Conservation (phyloP, 1,139 yeast species). For the Blastobotrys malaysiensis region DNA sequence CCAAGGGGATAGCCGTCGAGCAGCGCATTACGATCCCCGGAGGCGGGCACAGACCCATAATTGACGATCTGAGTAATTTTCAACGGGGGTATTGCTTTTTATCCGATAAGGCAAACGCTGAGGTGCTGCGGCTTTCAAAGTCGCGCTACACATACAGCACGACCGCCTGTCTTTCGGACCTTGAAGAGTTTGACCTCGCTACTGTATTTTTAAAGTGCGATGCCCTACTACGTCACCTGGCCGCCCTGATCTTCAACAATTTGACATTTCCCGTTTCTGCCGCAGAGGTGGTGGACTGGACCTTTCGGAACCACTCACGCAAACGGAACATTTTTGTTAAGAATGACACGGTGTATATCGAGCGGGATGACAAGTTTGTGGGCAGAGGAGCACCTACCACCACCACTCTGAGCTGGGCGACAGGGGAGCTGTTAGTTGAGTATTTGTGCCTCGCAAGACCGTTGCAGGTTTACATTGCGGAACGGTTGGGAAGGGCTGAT, state of each 20-base stretch:
- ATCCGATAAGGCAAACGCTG: background rate
- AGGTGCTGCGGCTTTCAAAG: background rate
- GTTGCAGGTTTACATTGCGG: slow-evolving; percentile 1
- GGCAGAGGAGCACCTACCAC: background rate
- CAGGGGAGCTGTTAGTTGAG: slow-evolving; percentile 6
- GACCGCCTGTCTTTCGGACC: background rate
- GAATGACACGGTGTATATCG: background rate
- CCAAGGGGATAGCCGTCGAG: background rate
- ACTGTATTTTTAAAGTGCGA: slow-evolving; percentile 1
- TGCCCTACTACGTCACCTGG: background rate
- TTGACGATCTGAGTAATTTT: background rate
- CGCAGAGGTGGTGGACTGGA: slow-evolving; percentile 1
- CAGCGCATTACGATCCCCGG: background rate
- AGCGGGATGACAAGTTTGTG: background rate
- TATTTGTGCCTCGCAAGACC: slow-evolving; percentile 4
- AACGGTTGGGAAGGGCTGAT: slow-evolving; percentile 1
- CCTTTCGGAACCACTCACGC: background rate
- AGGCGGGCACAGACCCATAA: background rate
- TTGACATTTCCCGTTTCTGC: background rate
- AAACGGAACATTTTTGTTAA: background rate
- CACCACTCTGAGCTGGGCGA: slow-evolving; percentile 2
- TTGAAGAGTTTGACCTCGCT: background rate
- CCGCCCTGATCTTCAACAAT: slow-evolving; percentile 3
- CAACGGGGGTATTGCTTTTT: background rate
- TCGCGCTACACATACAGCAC: background rate